A percentile compares a stretch with the other conserved stretches of the same genome.
Evolutionary conservation across 345 rosid species (phyloP).

Genomic region (Syzygium aqueum): DNA sequence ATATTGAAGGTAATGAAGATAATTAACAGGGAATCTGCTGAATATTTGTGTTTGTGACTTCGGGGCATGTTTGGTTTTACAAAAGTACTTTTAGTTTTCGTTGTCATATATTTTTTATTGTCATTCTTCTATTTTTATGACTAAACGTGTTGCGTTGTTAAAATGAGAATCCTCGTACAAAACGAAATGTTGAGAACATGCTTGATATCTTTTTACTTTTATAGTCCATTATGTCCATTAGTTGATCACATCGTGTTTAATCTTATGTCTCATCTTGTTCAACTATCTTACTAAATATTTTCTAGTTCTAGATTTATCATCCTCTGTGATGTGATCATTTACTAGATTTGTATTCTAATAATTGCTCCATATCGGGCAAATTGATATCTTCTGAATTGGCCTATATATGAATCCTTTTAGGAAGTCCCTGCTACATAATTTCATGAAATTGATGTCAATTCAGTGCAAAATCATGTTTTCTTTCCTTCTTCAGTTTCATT

Average conservation of each 20-base stretch:
- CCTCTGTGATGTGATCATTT: not conserved
- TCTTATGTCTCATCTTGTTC: not conserved
- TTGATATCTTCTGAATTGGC: not conserved
- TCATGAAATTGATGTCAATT: not conserved
- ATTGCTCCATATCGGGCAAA: not conserved
- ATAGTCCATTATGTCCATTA: not conserved
- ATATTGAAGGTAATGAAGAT: not conserved
- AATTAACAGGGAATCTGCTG: not conserved
- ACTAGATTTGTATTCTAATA: not conserved
- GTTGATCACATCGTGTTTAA: not conserved
- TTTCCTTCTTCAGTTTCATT: not conserved
- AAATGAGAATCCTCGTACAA: too few relatives aligned
- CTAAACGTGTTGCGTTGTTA: not conserved
- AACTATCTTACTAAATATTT: not conserved
- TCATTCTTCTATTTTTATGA: not conserved
- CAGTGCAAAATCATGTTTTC: not conserved
- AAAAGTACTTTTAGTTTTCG: not conserved
- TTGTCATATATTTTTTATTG: not conserved
- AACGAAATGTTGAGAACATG: not conserved
- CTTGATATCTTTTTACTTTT: not conserved
- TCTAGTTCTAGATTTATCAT: not conserved
- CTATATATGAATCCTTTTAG: not conserved
- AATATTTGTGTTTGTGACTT: not conserved
- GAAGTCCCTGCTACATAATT: not conserved
- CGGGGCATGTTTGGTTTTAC: not conserved